phyloP scores from a whole-genome alignment of 1,139 yeast genomes.

The Nakaseomyces nivariensis region DNA sequence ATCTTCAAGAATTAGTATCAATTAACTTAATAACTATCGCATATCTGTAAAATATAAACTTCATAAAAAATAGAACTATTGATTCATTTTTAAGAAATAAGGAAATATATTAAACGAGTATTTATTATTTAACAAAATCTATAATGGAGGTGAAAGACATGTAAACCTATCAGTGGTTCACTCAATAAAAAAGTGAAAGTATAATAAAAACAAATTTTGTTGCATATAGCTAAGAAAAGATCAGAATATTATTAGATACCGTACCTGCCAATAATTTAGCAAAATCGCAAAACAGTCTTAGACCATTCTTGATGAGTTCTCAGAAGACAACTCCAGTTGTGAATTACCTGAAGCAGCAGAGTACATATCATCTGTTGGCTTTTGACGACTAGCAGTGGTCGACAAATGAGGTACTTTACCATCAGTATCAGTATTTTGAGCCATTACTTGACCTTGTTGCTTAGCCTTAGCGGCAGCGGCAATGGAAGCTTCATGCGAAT shows the following conservation, averaged over 20 bases:
- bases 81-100: not conserved
- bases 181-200: no score
- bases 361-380: conserved; percentile 2
- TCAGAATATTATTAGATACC: not conserved
- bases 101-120: not conserved
- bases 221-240: not conserved
- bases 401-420: not conserved
- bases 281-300: not conserved
- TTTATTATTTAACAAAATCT: not conserved
- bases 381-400: not conserved
- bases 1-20: conserved; percentile 17
- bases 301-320: conserved; percentile 2
- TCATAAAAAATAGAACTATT: not conserved
- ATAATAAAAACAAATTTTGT: no score
- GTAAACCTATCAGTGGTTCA: no score
- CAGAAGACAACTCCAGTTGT: not conserved
- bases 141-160: not conserved
- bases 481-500: conserved; percentile 2
- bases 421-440: not conserved
- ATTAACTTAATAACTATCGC: not conserved
- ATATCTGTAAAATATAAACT: not conserved
- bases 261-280: not conserved
- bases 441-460: not conserved
- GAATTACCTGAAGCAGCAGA: not conserved
- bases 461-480: not conserved